Evolutionary conservation across 2,329 filamentous ascomycete species (phyloP).

Genomic region (Xylaria hypoxylon): DNA sequence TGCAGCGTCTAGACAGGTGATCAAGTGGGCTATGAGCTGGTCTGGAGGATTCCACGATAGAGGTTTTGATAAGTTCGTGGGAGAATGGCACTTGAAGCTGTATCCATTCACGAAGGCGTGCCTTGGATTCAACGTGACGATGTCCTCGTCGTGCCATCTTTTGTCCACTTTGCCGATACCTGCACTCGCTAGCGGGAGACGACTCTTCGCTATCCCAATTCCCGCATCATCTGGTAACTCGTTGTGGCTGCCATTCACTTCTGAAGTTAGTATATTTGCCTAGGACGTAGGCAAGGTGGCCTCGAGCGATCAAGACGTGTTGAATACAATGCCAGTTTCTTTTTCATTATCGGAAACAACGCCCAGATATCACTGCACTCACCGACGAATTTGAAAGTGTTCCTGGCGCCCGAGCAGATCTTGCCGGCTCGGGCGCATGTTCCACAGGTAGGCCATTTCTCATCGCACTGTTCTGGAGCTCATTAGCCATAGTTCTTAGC

Average conservation of each 20-base stretch:
- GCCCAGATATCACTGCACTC: slow-evolving; percentile 6
- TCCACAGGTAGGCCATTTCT: slow-evolving; percentile 50
- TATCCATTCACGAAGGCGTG: slow-evolving; percentile 37
- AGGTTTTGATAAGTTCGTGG: slow-evolving; percentile 16
- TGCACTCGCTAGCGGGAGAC: slow-evolving; percentile 21
- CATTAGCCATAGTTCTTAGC: slow-evolving; percentile 21
- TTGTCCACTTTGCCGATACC: slow-evolving; percentile 3
- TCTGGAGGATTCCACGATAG: slow-evolving; percentile 40
- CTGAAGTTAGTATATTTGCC: slow-evolving; percentile 23
- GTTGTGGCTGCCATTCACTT: slow-evolving; percentile 48
- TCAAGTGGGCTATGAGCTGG: slow-evolving; percentile 39
- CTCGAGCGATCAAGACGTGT: background rate
- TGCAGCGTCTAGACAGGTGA: slow-evolving; percentile 42
- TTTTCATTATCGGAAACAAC: background rate
- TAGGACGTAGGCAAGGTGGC: background rate
- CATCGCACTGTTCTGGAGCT: slow-evolving; percentile 45
- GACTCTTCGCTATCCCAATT: background rate
- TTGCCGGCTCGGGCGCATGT: slow-evolving; percentile 46
- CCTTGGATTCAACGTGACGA: slow-evolving; percentile 39
- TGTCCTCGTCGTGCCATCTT: slow-evolving; percentile 16
- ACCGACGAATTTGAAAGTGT: slow-evolving; percentile 45
- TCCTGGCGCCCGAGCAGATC: slow-evolving; percentile 47
- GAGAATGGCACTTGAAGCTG: slow-evolving; percentile 32
- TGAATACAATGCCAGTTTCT: background rate
- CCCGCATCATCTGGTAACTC: slow-evolving; percentile 29